Evolutionary conservation across 2,329 filamentous ascomycete genomes (phyloP), one percentile per base, ranked within the genome.

Genomic region (Penicillium sp.): DNA sequence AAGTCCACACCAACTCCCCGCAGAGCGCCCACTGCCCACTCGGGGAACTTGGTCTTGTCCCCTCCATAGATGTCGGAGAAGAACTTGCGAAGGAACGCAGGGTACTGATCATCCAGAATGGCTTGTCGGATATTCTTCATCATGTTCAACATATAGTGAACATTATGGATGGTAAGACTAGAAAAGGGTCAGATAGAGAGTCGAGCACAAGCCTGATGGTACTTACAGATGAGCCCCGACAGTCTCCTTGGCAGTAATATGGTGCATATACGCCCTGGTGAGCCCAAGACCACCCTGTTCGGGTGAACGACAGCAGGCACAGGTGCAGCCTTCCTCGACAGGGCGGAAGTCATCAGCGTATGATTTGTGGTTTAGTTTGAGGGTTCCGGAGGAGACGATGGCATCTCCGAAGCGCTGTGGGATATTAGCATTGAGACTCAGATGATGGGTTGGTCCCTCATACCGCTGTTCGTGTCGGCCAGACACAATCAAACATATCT

Each of bases 401-500:
- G 93, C 94, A 69, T 97, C 97, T 55, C 95, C 94, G 69, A 99
- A 99, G 32, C 94, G 86, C 69, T 85, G 52, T 2, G 10, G 11
- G 3, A 13, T 5, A 27, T 60, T 18, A 61, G 53, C 53, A 48
- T n/a, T 18, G 32, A 11, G 2, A 10, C 13, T 2, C 14, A 5
- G 34, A 7, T 9, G 2, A 14, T 5, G 32, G 21, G 18, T 31
- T 36, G 6, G n/a, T 34, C 32, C 32, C 16, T 48, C 80, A 69
- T 75, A 85, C 83, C 7, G 94, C 94, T 34, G 94, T 99, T 50
- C 94, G 83, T 4, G 94, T 97, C 1, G 94, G 95, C 94, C 94
- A 99, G 6, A 99, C 94, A 69, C 95, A 99, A 75, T 99, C 94
- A 71, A 99, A 99, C 94, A 99, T 99, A 75, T 99, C 94, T 45